phyloP scores from a whole-genome alignment of 805 yeast species.

The Ogataea minuta region DNA sequence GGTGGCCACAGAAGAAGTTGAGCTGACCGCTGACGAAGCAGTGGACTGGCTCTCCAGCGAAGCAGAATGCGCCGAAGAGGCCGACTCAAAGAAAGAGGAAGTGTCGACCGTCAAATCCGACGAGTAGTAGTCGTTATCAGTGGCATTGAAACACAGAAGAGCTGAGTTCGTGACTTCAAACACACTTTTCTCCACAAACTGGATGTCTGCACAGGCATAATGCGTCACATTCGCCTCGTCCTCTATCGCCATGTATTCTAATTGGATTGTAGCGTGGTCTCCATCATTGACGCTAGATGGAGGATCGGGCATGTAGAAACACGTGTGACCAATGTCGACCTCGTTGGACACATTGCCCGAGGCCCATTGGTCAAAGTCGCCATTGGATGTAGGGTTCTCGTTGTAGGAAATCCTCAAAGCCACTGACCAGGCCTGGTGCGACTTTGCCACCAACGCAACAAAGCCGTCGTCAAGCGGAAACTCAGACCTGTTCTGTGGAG shows the following conservation, averaged over 20 bases:
- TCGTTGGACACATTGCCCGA: slow-evolving; percentile 39
- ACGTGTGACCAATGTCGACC: slow-evolving; percentile 44
- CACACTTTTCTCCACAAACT: slow-evolving; percentile 42
- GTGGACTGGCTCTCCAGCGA: slow-evolving; percentile 14
- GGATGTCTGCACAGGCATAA: slow-evolving; percentile 45
- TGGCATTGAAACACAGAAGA: slow-evolving; percentile 41
- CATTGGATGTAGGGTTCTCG: slow-evolving; percentile 37
- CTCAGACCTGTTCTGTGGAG: slow-evolving; percentile 38
- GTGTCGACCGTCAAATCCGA: slow-evolving; percentile 25
- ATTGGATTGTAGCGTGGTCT: slow-evolving; percentile 44
- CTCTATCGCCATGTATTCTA: slow-evolving; percentile 45
- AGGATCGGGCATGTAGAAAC: slow-evolving; percentile 44
- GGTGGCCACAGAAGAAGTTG: slow-evolving; percentile 6
- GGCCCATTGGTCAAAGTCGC: slow-evolving; percentile 41
- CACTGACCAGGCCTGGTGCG: slow-evolving; percentile 38
- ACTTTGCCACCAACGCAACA: slow-evolving; percentile 44
- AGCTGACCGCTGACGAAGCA: slow-evolving; percentile 11
- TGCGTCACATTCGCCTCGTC: slow-evolving; percentile 39
- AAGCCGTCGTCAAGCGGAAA: slow-evolving; percentile 49
- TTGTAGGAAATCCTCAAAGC: slow-evolving; percentile 41
- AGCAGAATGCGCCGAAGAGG: slow-evolving; percentile 20
- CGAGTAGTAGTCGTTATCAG: slow-evolving; percentile 39
- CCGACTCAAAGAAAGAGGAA: slow-evolving; percentile 27
- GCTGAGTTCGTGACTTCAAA: slow-evolving; percentile 37
- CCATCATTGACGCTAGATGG: slow-evolving; percentile 38